Evolutionary conservation across 305 asterid genomes (phyloP).

Genomic region (Solanum aculeatissimum): DNA sequence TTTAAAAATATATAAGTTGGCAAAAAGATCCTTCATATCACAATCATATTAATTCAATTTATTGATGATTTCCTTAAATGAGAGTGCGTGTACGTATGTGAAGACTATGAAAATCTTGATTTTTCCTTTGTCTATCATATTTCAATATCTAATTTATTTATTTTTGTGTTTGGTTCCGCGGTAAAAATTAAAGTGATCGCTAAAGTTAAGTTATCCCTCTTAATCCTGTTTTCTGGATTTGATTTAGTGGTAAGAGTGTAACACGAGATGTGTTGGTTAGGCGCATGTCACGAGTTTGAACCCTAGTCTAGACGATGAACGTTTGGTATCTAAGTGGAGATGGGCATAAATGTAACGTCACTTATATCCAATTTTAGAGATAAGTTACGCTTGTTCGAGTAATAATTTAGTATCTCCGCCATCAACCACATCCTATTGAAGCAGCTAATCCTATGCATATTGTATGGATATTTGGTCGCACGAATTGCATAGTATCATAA

Average conservation of each 20-base stretch:
- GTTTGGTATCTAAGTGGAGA: not conserved
- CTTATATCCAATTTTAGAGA: not conserved
- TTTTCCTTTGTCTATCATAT: no score
- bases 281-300: not conserved
- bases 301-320: not conserved
- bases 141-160: no score
- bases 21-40: not conserved
- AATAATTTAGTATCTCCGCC: not conserved
- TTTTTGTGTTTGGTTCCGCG: not conserved
- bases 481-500: no score
- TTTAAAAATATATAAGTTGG: no score
- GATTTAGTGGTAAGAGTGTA: fast-evolving
- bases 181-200: fast-evolving
- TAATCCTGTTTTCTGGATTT: fast-evolving
- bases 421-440: not conserved
- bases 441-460: no score
- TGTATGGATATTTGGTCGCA: no score
- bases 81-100: no score
- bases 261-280: not conserved
- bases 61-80: not conserved
- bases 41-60: not conserved
- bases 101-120: no score
- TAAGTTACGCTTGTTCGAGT: not conserved
- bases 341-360: fast-evolving
- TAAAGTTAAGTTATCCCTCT: not conserved